A percentile compares a stretch with the other conserved stretches of the same genome.
These are phyloP conservation scores for Pythium apleroticum DNA, from an alignment of 352 stramenopile species.

Conservation along the genomic window DNA sequence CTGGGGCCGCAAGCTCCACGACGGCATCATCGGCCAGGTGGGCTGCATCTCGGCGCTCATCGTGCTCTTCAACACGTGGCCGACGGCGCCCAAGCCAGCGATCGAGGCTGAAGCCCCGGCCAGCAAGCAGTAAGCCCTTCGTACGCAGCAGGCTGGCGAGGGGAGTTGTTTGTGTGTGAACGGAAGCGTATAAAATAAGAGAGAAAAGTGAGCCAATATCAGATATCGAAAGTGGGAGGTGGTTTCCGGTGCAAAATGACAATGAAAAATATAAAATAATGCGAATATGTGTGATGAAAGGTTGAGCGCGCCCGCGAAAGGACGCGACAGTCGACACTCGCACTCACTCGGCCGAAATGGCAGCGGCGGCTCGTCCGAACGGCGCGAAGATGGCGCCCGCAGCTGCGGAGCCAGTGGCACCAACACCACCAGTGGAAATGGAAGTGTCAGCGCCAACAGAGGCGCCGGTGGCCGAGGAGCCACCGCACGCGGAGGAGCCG, in stretches of 20 bases:
- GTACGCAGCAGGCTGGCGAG: neutral
- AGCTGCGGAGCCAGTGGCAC: neutral
- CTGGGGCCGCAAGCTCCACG: constrained; percentile 76
- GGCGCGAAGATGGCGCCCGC: constrained; percentile 1
- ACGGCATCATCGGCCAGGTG: constrained; percentile 79
- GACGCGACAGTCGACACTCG: constrained; percentile 15
- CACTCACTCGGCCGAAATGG: neutral
- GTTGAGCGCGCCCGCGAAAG: constrained; percentile 26
- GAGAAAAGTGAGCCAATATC: constrained; percentile 5
- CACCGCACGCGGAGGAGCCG: constrained; percentile 32
- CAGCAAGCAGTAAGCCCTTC: constrained; percentile 24
- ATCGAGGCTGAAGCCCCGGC: constrained; percentile 16
- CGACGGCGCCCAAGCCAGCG: constrained; percentile 35
- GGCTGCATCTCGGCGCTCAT: constrained; percentile 80
- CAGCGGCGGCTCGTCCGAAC: constrained; percentile 3
- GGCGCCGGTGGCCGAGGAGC: neutral
- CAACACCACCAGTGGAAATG: constrained; percentile 13
- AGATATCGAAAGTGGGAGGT: neutral
- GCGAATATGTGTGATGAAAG: constrained; percentile 14
- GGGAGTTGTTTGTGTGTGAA: neutral
- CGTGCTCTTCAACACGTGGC: constrained; percentile 87
- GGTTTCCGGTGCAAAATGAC: neutral
- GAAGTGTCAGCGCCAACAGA: constrained; percentile 9
- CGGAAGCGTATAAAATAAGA: constrained; percentile 13
- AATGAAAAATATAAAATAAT: constrained; percentile 1